Evolutionary conservation across 352 stramenopile genomes (phyloP).

Genomic region (Halophytophthora polymorphica): DNA sequence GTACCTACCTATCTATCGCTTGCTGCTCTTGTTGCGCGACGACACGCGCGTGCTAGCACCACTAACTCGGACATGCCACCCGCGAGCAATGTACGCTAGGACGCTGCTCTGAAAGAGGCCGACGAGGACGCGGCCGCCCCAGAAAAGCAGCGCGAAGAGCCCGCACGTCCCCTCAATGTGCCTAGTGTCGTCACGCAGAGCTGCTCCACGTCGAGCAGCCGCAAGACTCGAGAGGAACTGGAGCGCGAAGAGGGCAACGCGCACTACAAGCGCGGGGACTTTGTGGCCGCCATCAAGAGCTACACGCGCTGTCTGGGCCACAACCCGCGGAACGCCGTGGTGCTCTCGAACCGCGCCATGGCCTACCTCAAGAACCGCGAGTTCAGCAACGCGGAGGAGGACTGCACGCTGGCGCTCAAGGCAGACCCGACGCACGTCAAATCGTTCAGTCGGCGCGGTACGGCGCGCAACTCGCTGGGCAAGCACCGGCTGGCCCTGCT

Average conservation of each 20-base stretch:
- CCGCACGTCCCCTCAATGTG: background rate
- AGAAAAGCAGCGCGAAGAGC: background rate
- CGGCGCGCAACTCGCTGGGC: constrained; percentile 78
- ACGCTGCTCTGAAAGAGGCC: constrained; percentile 43
- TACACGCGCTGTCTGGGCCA: constrained; percentile 88
- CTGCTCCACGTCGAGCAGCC: constrained; percentile 3
- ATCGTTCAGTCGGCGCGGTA: constrained; percentile 78
- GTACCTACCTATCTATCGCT: background rate
- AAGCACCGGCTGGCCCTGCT: constrained; percentile 83
- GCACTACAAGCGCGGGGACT: constrained; percentile 86
- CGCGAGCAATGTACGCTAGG: constrained; percentile 16
- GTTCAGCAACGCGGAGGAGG: constrained; percentile 84
- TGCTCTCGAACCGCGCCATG: constrained; percentile 91
- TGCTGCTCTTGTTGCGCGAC: background rate
- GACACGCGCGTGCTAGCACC: too few relatives aligned
- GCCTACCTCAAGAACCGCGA: constrained; percentile 86
- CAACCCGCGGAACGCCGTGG: constrained; percentile 60
- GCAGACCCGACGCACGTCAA: constrained; percentile 85
- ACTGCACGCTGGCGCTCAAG: constrained; percentile 84
- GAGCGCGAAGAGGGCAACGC: constrained; percentile 92
- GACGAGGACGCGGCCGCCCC: constrained; percentile 14
- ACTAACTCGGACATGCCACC: too few relatives aligned
- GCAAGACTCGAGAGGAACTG: constrained; percentile 48
- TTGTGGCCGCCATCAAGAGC: constrained; percentile 81
- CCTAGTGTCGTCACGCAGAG: background rate